phyloP scores from a whole-genome alignment of 1,284 basidiomycete species.

The Puccinia novopanici region DNA sequence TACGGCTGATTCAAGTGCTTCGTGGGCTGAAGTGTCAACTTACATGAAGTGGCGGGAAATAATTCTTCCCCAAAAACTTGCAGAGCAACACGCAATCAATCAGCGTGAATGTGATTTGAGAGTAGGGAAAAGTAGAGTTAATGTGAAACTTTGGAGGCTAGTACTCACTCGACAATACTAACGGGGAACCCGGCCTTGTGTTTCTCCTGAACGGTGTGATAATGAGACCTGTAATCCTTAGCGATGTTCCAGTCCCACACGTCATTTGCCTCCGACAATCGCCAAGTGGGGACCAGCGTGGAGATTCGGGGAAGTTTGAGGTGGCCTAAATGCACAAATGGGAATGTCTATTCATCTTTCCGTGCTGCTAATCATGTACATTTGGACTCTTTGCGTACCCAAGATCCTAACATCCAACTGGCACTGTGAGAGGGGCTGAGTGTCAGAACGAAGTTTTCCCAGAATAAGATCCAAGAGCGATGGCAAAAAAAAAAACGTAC shows the following conservation, averaged over 20 bases:
- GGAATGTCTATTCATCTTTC: not conserved
- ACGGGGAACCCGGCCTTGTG: constrained; percentile 38
- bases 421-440: not conserved
- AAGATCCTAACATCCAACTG: constrained; percentile 42
- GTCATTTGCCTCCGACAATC: constrained; percentile 25
- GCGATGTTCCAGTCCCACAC: constrained; percentile 48
- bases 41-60: constrained; percentile 48
- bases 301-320: constrained; percentile 38
- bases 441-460: not conserved
- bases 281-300: constrained; percentile 22
- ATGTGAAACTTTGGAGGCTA: not conserved
- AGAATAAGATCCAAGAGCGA: not conserved
- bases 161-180: constrained; percentile 45
- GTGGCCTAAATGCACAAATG: constrained; percentile 20
- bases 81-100: not conserved
- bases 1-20: not conserved
- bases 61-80: constrained; percentile 43
- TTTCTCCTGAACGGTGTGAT: constrained; percentile 31
- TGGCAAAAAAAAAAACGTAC: constrained; percentile 8
- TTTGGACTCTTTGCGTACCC: not conserved
- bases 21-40: not conserved
- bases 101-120: not conserved
- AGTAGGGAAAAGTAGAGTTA: too few species aligned
- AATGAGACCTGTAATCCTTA: constrained; percentile 28
- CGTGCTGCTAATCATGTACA: not conserved